A percentile compares a stretch with the other conserved stretches of the same genome.
phyloP scores from a whole-genome alignment of 2,329 filamentous ascomycete genomes.

The Fusarium fujikuroi region DNA sequence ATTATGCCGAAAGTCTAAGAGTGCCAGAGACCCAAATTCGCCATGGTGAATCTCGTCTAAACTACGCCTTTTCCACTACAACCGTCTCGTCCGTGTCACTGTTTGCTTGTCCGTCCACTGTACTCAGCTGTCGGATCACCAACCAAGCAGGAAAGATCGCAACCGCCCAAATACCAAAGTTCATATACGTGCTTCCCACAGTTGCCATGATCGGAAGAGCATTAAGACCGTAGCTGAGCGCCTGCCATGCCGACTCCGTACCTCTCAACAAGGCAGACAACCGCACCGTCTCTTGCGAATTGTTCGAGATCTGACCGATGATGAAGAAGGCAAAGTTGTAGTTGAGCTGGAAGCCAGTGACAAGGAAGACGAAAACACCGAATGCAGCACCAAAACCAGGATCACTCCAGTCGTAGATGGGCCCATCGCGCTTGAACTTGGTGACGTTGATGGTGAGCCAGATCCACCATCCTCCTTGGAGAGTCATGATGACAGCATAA shows the following conservation, averaged over 20 bases:
- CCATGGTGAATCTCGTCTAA: background rate
- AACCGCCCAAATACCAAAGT: constrained; percentile 72
- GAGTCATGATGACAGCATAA: constrained; percentile 60
- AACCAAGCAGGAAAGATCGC: constrained; percentile 72
- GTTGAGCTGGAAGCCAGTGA: constrained; percentile 75
- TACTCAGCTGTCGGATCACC: constrained; percentile 49
- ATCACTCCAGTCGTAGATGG: constrained; percentile 72
- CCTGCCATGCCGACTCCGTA: constrained; percentile 75
- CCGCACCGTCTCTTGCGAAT: constrained; percentile 70
- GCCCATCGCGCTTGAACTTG: constrained; percentile 63
- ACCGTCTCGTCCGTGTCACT: background rate
- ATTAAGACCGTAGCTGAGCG: constrained; percentile 73
- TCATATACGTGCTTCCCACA: constrained; percentile 72
- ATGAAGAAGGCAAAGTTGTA: constrained; percentile 78
- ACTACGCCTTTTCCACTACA: background rate
- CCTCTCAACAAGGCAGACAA: constrained; percentile 72
- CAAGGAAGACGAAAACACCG: constrained; percentile 71
- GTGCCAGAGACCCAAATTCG: accelerated
- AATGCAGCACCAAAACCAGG: constrained; percentile 72
- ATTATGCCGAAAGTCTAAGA: background rate
- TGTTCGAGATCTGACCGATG: constrained; percentile 68
- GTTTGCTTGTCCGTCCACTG: background rate
- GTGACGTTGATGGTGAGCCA: constrained; percentile 74
- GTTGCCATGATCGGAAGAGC: constrained; percentile 69
- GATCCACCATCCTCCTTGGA: constrained; percentile 75